Conservation (phyloP, 2,329 filamentous ascomycete species). For the Cordyceps farinosa region DNA sequence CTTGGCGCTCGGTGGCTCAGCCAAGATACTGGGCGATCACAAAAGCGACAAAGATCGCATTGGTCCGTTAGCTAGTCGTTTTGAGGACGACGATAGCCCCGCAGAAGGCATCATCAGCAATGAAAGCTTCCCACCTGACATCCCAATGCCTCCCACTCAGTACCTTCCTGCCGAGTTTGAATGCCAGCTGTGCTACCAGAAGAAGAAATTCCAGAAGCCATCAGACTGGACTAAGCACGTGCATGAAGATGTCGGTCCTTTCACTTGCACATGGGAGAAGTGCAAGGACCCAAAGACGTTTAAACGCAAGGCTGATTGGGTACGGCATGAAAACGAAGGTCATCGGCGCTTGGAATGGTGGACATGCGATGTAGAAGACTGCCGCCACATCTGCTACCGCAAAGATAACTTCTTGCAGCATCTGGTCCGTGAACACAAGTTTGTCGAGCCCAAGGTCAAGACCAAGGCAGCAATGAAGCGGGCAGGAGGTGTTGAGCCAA, state of each 20-base stretch:
- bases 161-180: constrained; percentile 83
- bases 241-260: constrained; percentile 88
- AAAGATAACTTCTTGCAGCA: constrained; percentile 94
- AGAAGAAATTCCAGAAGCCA: constrained; percentile 83
- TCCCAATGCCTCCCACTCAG: constrained; percentile 75
- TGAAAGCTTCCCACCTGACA: constrained; percentile 74
- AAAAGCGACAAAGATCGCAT: constrained; percentile 56
- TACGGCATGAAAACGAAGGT: constrained; percentile 87
- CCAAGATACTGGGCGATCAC: constrained; percentile 54
- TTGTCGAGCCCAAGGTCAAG: constrained; percentile 75
- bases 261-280: constrained; percentile 83
- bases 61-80: constrained; percentile 54
- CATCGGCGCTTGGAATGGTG: constrained; percentile 90
- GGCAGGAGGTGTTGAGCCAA: constrained; percentile 54
- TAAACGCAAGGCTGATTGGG: constrained; percentile 95
- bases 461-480: constrained; percentile 65
- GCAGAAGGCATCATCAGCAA: constrained; percentile 65
- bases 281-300: constrained; percentile 87
- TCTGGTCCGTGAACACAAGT: constrained; percentile 86
- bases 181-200: constrained; percentile 80
- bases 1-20: constrained; percentile 62
- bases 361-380: constrained; percentile 78
- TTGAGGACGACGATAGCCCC: constrained; percentile 56
- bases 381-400: constrained; percentile 76
- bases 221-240: constrained; percentile 98